Base-by-base conservation (phyloP, 2,329 filamentous ascomycete genomes). In the Pyrenochaeta sp. region DNA sequence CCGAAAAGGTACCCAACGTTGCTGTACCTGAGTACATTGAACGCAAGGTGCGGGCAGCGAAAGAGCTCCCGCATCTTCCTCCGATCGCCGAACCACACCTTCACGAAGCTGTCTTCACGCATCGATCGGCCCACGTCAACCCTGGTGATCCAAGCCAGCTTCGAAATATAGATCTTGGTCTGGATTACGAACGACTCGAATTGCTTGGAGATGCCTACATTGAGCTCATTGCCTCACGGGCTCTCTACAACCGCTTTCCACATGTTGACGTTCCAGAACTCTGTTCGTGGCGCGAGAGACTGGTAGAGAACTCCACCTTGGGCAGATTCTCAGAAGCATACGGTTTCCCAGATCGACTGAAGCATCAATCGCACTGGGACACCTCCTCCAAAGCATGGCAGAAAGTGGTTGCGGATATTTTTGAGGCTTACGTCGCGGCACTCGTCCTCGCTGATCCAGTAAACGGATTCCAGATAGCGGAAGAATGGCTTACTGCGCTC, bases 191-290 rank as follows among this genome's bases (percentile, higher is more conserved):
- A 62, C 82, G 84, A 13, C 82, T 96, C 6, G 93, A 97, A 71
- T 91, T 93, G 74, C 78, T 96, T 6, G 93, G 93, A 6, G 93
- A 97, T 67, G 87, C 89, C 14, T 93, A 93, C 59, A 77, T 96
- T 37, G 88, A 95, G 62, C 73, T 91, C 37, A 84, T 91, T 32
- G 83, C 91, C 5, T 86, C 88, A 0, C 81, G 84, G 13, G 78
- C 95, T 37, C 88, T 97, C 47, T 89, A 84, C 69, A 76, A 84
- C 44, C 88, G 83, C 7, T 94, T 92, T 61, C 78, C 80, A 1
- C 72, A 79, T 9, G 75, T 90, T 7, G 66, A 82, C 0, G 79
- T 87, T 0, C 91, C 91, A 3, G 81, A 84, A 47, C 84, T 85
- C 59, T 86, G 87, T 7, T 88, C 91, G 53, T 74, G 94, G 13